Base-by-base conservation (phyloP, 306 rosid genomes). In the Lagenaria siceraria region DNA sequence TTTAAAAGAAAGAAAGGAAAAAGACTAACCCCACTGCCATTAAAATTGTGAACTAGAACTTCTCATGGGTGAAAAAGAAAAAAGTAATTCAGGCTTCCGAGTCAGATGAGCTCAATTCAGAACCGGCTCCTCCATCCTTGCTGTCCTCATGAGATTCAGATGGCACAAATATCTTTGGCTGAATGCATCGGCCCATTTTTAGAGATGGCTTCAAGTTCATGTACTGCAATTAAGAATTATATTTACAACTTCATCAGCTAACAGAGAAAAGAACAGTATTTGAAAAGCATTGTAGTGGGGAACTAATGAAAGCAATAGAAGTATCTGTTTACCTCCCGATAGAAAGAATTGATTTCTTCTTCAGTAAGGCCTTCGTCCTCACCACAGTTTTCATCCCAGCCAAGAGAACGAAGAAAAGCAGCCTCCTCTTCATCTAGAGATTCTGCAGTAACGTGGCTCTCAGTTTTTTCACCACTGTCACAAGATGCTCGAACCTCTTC, bases 291-390 rank as follows among this genome's bases (percentile, higher is more conserved):
- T 29, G 33, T 4, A 35, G 54, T 0, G 7, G 33, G 5, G 31
- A n/a, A 51, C 51, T 12, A 33, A 22, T 33, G 27, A 49, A 31
- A 52, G 62, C 48, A 52, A 52, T 51, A 74, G n/a, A 14, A 61
- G 18, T 74, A 24, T 52, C 49, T 72, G 74, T 85, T 83, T 78
- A 96, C 99, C 91, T 86, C 87, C 81, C 86, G 90, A 83, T 81
- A 87, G 75, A 96, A 96, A 27, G 91, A 76, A 86, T 78, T 88
- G 75, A 96, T 96, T 89, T 96, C 99, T 85, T 96, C 99, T 75
- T 96, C 98, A 2, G 99, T 96, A 29, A 92, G 97, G 52, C 97
- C 99, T 51, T 78, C 99, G 78, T 95, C 97, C 85, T 93, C 98
- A 68, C 90, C 97, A 78, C 87, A 85, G 85, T 83, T 86, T 83